Base-by-base conservation (phyloP, 202 grass and related monocot genomes). In the Panicum hallii region DNA sequence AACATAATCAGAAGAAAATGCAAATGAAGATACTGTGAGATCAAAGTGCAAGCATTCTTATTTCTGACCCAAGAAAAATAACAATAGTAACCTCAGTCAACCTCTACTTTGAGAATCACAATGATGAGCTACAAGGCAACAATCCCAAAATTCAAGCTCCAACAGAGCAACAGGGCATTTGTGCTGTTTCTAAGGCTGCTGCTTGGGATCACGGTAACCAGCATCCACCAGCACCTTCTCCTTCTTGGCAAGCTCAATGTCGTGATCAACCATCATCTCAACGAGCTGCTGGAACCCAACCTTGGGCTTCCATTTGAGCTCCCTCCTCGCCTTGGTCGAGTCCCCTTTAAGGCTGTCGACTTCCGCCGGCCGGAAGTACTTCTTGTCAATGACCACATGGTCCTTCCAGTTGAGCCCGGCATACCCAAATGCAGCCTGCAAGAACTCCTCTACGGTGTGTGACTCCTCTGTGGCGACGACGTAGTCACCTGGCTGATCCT, bases 191-290 rank as follows among this genome's bases (percentile, higher is more conserved):
- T 92, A 98, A 13, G 96, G 96, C 44, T 98, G 96, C 87, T 98
- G 96, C 82, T 98, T 94, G 52, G 93, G 53, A 69, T 98, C 91
- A 34, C 87, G 86, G 91, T 84, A 98, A 0, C 96, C 96, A 17
- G 96, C 96, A 47, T 95, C 93, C 4, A 95, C 96, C 1, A 98
- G 91, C 43, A 95, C 96, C 72, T 98, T 94, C 83, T 98, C 96
- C 87, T 91, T 95, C 69, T 80, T 89, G 32, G 96, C 96, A 9
- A 98, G 84, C 81, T 94, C 96, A 78, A 98, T 74, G 87, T 98
- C 96, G 17, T 89, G 69, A 73, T 98, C 90, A 4, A 99, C 90
- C 96, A 99, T 99, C 96, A 99, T 99, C 77, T 92, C 86, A 1
- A 99, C 91, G 0, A 98, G 96, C 53, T 95, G 83, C 82, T 90